Conservation (phyloP, 2,329 filamentous ascomycete species). For the Clarireedia homoeocarpa region DNA sequence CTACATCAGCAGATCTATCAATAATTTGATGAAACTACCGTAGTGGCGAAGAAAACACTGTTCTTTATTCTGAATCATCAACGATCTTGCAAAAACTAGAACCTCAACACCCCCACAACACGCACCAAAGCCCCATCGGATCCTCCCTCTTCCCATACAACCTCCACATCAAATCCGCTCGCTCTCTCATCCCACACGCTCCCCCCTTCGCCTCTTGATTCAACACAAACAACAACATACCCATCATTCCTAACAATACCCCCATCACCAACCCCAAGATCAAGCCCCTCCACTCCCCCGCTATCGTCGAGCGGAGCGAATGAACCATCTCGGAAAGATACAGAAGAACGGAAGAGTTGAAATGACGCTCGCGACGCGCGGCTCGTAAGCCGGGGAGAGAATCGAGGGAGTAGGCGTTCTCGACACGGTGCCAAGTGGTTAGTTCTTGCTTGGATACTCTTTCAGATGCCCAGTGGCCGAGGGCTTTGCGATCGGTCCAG, state of each 20-base stretch:
- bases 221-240: not conserved
- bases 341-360: not conserved
- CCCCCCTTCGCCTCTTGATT: not conserved
- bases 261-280: not conserved
- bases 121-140: not conserved
- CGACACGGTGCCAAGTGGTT: not conserved
- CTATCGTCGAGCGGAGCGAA: not conserved
- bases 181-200: not conserved
- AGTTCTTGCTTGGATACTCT: not conserved
- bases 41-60: no score
- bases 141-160: not conserved
- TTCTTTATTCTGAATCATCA: no score
- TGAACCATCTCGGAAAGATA: not conserved
- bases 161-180: not conserved
- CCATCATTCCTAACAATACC: not conserved
- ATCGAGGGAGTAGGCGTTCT: slow-evolving; percentile 1
- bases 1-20: no score
- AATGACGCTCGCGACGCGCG: not conserved
- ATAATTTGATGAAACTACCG: no score
- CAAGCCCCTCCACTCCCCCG: not conserved
- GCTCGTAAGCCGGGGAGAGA: not conserved
- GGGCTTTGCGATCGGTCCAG: slow-evolving; percentile 1
- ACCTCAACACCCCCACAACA: not conserved
- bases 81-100: no score
- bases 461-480: not conserved